Base-by-base conservation (phyloP, 2,329 filamentous ascomycete species). In the Xylariaceae sp. region DNA sequence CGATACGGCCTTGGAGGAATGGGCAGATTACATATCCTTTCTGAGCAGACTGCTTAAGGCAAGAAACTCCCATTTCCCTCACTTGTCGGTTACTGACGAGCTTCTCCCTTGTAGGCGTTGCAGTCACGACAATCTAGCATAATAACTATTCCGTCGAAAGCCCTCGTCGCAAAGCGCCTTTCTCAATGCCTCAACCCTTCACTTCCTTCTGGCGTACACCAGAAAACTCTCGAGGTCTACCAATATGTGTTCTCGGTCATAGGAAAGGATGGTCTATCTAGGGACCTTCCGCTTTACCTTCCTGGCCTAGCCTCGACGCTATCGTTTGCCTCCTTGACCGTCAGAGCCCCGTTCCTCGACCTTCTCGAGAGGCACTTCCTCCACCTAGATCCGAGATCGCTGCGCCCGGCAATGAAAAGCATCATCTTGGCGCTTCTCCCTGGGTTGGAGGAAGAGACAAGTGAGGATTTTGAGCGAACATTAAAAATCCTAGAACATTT, bases 1-100 rank as follows among this genome's bases (percentile, higher is more conserved):
- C 77, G 95, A 99, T 71, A 93, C 91, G 16, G 87, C 91, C 26
- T 81, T 97, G 65, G 92, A 98, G 75, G 95, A 99, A 85, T 99
- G 95, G 95, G 95, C 96, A 47, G 95, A 99, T 77, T 99, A 99
- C 72, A 99, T 99, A 69, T 96, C 93, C 18, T 99, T 98, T 72
- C 78, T 99, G 53, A 96, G 90, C 71, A 87, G 91, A 60, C 81
- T 99, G 47, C 80, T 96, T 60, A 98, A 97, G 85, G 91, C 93
- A 72, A 65, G 73, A 48, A 40, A 18, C 37, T n/a, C n/a, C 7
- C 16, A 16, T 47, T 21, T 18, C 23, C 21, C 29, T 40, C 23
- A 26, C 23, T 41, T 44, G 26, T 21, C 9, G 18, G 44, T 44
- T 54, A 57, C 72, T 75, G 56, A 73, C 57, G 48, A 14, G 18